These are phyloP conservation scores for Gilbertella persicaria DNA, from an alignment of 371 early-diverging fungal species.

Conservation along the genomic window DNA sequence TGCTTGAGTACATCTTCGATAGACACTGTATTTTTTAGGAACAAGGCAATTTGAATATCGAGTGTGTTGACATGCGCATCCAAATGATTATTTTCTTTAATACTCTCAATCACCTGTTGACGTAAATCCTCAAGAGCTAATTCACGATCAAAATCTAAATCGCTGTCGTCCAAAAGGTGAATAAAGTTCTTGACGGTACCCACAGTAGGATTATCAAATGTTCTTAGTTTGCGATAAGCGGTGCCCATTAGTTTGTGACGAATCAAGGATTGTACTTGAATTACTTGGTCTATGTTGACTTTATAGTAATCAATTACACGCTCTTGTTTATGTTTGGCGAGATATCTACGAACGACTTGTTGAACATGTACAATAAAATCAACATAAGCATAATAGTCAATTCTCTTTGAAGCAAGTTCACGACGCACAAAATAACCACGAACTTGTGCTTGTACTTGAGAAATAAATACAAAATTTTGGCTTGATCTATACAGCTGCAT, in stretches of 20 bases:
- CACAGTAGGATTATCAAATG: constrained; percentile 76
- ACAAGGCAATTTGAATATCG: constrained; percentile 95
- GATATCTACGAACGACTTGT: constrained; percentile 66
- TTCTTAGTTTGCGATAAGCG: constrained; percentile 80
- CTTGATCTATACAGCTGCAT: constrained; percentile 14
- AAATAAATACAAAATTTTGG: constrained; percentile 30
- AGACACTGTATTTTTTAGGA: constrained; percentile 95
- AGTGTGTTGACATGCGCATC: constrained; percentile 86
- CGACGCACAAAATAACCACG: constrained; percentile 59
- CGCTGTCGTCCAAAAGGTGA: constrained; percentile 88
- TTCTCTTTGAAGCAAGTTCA: constrained; percentile 31
- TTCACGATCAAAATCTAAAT: constrained; percentile 93
- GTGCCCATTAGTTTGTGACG: constrained; percentile 78
- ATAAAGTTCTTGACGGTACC: constrained; percentile 85
- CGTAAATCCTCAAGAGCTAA: constrained; percentile 85
- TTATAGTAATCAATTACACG: constrained; percentile 64
- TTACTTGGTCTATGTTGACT: constrained; percentile 70
- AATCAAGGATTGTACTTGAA: constrained; percentile 85
- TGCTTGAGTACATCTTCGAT: constrained; percentile 87
- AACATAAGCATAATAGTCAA: constrained; percentile 16
- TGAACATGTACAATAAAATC: constrained; percentile 64
- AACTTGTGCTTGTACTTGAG: constrained; percentile 64
- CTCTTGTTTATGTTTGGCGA: constrained; percentile 60
- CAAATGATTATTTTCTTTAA: constrained; percentile 86
- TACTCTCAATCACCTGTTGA: constrained; percentile 82